Evolutionary conservation across 176 grass and related monocot genomes (phyloP).

Genomic region (Triticum monococcum): DNA sequence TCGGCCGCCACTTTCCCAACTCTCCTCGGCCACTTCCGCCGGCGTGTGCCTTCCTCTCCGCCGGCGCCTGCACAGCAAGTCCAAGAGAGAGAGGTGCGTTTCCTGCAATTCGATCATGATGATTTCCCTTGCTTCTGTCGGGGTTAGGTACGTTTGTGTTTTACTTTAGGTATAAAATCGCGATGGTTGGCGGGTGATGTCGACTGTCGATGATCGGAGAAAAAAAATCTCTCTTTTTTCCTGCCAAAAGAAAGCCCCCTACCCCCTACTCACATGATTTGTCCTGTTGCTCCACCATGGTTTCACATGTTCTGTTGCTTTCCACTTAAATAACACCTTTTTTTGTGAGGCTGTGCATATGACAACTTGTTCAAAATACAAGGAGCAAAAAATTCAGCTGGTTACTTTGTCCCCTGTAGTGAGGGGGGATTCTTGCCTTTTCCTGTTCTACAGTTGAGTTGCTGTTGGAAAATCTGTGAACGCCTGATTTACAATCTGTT

Average conservation of each 20-base stretch:
- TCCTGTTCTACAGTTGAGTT: not conserved
- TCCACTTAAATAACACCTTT: not conserved
- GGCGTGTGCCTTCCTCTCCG: not conserved
- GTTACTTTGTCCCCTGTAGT: conserved; percentile 1
- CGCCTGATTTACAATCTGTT: not conserved
- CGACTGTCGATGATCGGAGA: not conserved
- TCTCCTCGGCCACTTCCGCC: not conserved
- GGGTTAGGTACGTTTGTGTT: not conserved
- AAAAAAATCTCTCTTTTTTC: not conserved
- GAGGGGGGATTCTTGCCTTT: not conserved
- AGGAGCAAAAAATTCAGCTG: not conserved
- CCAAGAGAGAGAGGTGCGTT: conserved; percentile 32
- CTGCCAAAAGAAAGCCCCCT: not conserved
- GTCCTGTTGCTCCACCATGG: not conserved
- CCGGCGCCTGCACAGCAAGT: not conserved
- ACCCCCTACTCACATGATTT: not conserved
- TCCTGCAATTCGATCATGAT: not conserved
- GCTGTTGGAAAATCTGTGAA: not conserved
- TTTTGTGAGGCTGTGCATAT: not conserved
- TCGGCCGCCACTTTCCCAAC: not conserved
- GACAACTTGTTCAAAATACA: not conserved
- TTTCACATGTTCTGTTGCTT: not conserved
- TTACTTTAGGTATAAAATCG: not conserved
- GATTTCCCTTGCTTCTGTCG: not conserved
- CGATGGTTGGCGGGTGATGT: not conserved